Evolutionary conservation across 495 filamentous ascomycete genomes (phyloP), one percentile per base, ranked within the genome.

Genomic region (Penicillium bovifimosum): DNA sequence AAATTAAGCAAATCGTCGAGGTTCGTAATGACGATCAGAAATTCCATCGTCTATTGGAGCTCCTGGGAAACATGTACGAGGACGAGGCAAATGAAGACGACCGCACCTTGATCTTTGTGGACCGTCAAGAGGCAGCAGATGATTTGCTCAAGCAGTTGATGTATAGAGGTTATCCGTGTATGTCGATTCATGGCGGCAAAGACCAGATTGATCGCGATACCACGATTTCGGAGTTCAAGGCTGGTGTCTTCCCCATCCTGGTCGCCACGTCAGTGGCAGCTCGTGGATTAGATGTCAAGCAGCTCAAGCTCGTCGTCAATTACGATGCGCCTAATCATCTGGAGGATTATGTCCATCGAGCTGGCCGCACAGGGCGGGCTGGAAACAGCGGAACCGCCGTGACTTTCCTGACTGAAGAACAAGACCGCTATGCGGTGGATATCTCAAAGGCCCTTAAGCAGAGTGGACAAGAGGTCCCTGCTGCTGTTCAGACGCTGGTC

Each of bases 291-390:
- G 95, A 99, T 65, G 92, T 99, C 34, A 96, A 96, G 68, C 90
- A 97, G 67, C 75, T 99, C 24, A 96, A 95, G 67, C 75, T 97
- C 14, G 95, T 99, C 17, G 84, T 99, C 62, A 99, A 99, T 59
- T 99, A 91, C 63, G 95, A 99, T 66, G 86, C 87, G 4, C 95
- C 95, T 3, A 96, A 95, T 64, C 95, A 99, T 70, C 74, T 95
- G 29, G 95, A 99, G 70, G 95, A 99, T 64, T 99, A 99, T 62
- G 92, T 99, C 9, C 95, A 99, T 66, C 87, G 95, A 58, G 89
- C 87, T 47, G 95, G 95, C 44, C 84, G 95, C 52, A 99, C 95
- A 8, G 95, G 95, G 6, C 84, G 95, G 68, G 95, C 95, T 26
- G 95, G 95, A 26, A 95, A 96, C 62, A 95, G 80, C 6, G 95